Base-by-base conservation (phyloP, 495 filamentous ascomycete species). In the Trichodelitschia bisporula region DNA sequence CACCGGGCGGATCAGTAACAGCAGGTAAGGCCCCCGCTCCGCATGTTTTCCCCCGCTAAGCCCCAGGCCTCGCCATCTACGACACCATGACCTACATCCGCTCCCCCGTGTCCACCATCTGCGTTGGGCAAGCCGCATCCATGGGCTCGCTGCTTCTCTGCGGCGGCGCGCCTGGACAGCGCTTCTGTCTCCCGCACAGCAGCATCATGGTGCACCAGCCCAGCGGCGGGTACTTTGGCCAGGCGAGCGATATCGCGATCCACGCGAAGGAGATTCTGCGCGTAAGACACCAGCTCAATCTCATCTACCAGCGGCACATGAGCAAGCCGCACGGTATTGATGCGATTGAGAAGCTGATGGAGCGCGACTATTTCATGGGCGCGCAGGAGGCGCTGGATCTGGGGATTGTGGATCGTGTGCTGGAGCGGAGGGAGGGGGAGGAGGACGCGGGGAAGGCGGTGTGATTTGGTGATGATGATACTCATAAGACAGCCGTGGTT, bases 81-180 rank as follows among this genome's bases (percentile, higher is more conserved):
- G 86, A 97, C 50, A 95, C 89, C 29, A 97, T 97, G 84, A 71
- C 72, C 36, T 97, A 95, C 55, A 95, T 97, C 52, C 67, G 68
- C 36, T 75, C 76, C 3, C 78, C 86, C 6, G 79, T 95, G 3
- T 74, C 70, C 25, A 97, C 86, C 2, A 90, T 95, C 38, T 95
- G 89, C 48, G 62, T 95, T 15, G 86, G 86, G 3, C 80, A 89
- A 48, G 86, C 86, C 0, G 84, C 86, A 3, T 79, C 72, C 13
- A 97, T 97, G 86, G 86, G 84, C 30, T 78, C 72, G 2, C 59
- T 93, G 14, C 61, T 97, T 0, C 66, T 97, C 3, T 72, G 74
- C 34, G 86, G 86, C 24, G 86, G 86, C 9, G 59, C 75, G 27
- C 56, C 73, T n/a, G 78, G 79, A 21, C 77, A 80, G 49, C 59